Base-by-base conservation (phyloP, 179 eudicot species). In the Silene noctiflora region DNA sequence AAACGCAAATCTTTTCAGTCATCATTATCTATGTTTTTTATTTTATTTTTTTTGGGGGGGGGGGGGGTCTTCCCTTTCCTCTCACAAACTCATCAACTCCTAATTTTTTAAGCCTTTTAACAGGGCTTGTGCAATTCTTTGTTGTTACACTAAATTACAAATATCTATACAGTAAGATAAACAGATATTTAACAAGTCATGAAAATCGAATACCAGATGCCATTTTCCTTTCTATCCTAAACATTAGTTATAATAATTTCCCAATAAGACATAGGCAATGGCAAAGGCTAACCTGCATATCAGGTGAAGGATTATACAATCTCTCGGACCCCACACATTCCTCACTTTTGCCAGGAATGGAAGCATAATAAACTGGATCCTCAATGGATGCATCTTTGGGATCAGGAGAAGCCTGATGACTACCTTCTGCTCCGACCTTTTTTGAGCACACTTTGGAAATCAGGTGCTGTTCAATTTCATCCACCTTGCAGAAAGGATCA, bases 401-500 rank as follows among this genome's bases (percentile, higher is more conserved):
- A 59, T 70, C 78, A 58, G 48, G 69, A 58, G 33, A 76, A 68
- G 79, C 82, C 78, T 69, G 80, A 78, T 63, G 70, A 17, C 62
- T 74, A 17, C 77, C 63, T 55, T 76, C 86, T 73, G 77, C 67
- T 39, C 77, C 81, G 64, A 65, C 69, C 63, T 65, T 84, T 22
- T 63, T 83, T 73, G 76, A 72, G 71, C 74, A 73, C 51, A 95
- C 91, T 83, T 82, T 90, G 61, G 84, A 80, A 88, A 85, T 85
- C 78, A 95, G 75, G 62, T 86, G 90, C 71, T 51, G 82, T 80
- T 84, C 96, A 78, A 95, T 87, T 79, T 87, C 88, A 72, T 86
- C 91, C 84, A 95, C 82, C 73, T 84, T 77, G 65, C 88, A 83
- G 84, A 91, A 92, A 35, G 99, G 94, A 69, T 95, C 99, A 80